Evolutionary conservation across 2,329 filamentous ascomycete species (phyloP).

Genomic region (Phialocephala subalpina): DNA sequence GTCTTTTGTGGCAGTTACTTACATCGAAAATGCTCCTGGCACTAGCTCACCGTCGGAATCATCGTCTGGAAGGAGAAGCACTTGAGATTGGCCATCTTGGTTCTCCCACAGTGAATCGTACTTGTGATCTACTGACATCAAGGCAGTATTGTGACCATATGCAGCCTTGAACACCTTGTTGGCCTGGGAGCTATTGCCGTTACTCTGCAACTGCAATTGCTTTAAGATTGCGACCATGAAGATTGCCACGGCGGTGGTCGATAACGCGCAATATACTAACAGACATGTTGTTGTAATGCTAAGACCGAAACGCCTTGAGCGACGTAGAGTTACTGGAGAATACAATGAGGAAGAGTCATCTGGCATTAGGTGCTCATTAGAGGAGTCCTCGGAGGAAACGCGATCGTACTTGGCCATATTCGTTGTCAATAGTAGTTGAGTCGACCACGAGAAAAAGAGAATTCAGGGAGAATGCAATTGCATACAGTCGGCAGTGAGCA

Average conservation of each 20-base stretch:
- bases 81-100: slow-evolving; percentile 1
- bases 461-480: not conserved
- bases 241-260: not conserved
- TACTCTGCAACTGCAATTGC: not conserved
- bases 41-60: not conserved
- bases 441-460: slow-evolving; percentile 1
- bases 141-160: slow-evolving; percentile 2
- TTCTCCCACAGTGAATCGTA: not conserved
- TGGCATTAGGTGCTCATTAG: not conserved
- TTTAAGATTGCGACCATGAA: slow-evolving; percentile 1
- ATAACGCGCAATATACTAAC: slow-evolving; percentile 1
- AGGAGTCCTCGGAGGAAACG: not conserved
- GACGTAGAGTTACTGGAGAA: not conserved
- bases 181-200: not conserved
- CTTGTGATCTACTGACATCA: slow-evolving; percentile 2
- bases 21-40: slow-evolving; percentile 2
- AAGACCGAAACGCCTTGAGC: not conserved
- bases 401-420: not conserved
- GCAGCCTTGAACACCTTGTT: slow-evolving; percentile 1
- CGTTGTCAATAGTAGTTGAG: not conserved
- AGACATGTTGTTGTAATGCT: slow-evolving; percentile 1
- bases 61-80: not conserved
- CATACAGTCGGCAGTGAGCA: not conserved
- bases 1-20: not conserved
- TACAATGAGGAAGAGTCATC: slow-evolving; percentile 1